These are phyloP conservation scores for Crithidia mellificae DNA, from an alignment of 208 protist species.

Conservation along the genomic window DNA sequence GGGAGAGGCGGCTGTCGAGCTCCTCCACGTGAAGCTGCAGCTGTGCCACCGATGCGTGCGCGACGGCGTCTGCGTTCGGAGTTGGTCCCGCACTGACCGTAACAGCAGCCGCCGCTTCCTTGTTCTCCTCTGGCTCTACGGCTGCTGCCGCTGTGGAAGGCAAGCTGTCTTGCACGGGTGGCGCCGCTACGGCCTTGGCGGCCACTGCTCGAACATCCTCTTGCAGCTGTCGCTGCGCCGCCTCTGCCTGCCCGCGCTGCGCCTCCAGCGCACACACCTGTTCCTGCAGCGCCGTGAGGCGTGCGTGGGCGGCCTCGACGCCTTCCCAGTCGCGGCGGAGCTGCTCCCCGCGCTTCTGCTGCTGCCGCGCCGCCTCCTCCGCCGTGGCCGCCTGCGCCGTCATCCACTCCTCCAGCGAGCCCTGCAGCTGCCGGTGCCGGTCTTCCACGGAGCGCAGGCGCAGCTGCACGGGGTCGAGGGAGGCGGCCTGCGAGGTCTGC, in stretches of 20 bases:
- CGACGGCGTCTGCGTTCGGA: too few species aligned
- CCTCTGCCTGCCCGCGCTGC: background rate
- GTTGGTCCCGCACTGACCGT: background rate
- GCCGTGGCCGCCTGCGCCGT: constrained; percentile 3
- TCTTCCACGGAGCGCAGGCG: constrained; percentile 27
- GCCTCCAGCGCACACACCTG: constrained; percentile 5
- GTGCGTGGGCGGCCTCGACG: background rate
- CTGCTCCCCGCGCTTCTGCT: constrained; percentile 12
- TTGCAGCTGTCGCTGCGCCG: constrained; percentile 2
- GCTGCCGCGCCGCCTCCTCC: background rate
- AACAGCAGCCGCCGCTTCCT: background rate
- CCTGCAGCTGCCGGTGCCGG: constrained; percentile 16
- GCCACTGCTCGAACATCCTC: constrained; percentile 8
- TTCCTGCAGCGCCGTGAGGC: constrained; percentile 5
- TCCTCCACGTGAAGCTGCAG: constrained; percentile 13
- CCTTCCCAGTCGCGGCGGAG: background rate
- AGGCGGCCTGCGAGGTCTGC: constrained; percentile 21
- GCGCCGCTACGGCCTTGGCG: background rate
- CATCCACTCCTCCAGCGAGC: constrained; percentile 16
- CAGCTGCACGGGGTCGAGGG: constrained; percentile 24
- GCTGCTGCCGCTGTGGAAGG: background rate
- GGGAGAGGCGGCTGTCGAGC: constrained; percentile 21
- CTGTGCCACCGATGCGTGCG: background rate
- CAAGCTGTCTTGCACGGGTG: too few species aligned
- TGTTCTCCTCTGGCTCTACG: background rate